Evolutionary conservation across 768 basidiomycete genomes (phyloP).

Genomic region (Lactifluus hygrophoroides): DNA sequence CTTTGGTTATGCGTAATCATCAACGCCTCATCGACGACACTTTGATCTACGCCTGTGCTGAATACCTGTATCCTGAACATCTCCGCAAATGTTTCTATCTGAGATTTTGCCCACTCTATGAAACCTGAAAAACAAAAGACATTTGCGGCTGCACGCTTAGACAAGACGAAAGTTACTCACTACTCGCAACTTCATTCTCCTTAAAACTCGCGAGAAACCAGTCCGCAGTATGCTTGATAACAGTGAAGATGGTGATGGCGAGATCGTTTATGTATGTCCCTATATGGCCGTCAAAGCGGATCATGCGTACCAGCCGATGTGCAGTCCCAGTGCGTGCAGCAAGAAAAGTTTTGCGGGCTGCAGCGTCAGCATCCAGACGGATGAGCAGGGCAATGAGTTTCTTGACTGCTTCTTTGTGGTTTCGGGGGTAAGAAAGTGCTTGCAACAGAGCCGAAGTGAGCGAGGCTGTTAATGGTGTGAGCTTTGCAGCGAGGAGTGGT

Average conservation of each 20-base stretch:
- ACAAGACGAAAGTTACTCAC: slow-evolving; percentile 39
- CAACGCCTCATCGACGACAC: slow-evolving; percentile 69
- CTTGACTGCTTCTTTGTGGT: slow-evolving; percentile 70
- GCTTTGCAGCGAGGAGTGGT: slow-evolving; percentile 47
- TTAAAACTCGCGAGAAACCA: slow-evolving; percentile 96
- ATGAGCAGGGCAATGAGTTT: slow-evolving; percentile 63
- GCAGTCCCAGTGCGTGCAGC: slow-evolving; percentile 69
- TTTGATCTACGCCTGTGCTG: slow-evolving; percentile 62
- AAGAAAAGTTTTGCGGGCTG: slow-evolving; percentile 79
- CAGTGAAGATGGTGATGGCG: slow-evolving; percentile 83
- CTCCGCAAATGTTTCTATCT: slow-evolving; percentile 74
- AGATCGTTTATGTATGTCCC: slow-evolving; percentile 80
- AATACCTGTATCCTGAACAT: slow-evolving; percentile 91
- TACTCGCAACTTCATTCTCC: slow-evolving; percentile 89
- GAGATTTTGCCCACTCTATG: slow-evolving; percentile 87
- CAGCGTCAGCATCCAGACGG: slow-evolving; percentile 65
- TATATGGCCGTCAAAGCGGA: slow-evolving; percentile 85
- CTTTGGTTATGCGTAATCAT: slow-evolving; percentile 74
- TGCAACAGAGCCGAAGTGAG: slow-evolving; percentile 63
- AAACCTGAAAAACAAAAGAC: slow-evolving; percentile 50
- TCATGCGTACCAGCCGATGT: slow-evolving; percentile 69
- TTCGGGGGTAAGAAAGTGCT: slow-evolving; percentile 64
- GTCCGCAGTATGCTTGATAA: slow-evolving; percentile 94
- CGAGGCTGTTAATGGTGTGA: slow-evolving; percentile 56
- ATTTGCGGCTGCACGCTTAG: neutral